phyloP scores from a whole-genome alignment of 2,329 filamentous ascomycete species.

The Colletotrichum theobromicola region DNA sequence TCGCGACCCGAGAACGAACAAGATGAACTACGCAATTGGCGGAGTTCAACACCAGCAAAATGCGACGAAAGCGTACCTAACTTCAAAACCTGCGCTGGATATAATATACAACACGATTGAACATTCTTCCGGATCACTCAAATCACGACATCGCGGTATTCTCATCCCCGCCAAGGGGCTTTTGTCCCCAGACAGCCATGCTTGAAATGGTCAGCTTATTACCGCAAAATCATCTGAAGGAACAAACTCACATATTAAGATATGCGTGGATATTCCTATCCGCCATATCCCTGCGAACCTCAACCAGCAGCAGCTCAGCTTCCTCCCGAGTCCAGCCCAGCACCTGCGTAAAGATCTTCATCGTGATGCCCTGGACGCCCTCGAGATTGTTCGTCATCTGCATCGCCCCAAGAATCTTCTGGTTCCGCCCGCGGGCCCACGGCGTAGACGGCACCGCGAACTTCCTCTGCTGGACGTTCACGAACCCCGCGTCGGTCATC shows the following conservation, averaged over 20 bases:
- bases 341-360: slow-evolving; percentile 33
- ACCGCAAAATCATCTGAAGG: background rate
- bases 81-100: background rate
- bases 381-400: slow-evolving; percentile 38
- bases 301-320: slow-evolving; percentile 33
- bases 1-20: background rate
- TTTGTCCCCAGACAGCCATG: slow-evolving; percentile 10
- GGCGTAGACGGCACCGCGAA: slow-evolving; percentile 37
- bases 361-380: slow-evolving; percentile 34
- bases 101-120: background rate
- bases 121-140: background rate
- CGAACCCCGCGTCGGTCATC: slow-evolving; percentile 40
- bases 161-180: background rate
- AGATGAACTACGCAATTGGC: background rate
- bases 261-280: slow-evolving; percentile 36
- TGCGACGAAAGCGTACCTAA: background rate
- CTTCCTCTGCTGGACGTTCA: slow-evolving; percentile 33
- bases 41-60: background rate
- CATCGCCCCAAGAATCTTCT: slow-evolving; percentile 40
- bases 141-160: background rate
- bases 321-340: slow-evolving; percentile 34
- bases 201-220: background rate
- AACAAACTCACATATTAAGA: slow-evolving; percentile 29
- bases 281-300: slow-evolving; percentile 33
- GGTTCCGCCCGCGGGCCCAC: slow-evolving; percentile 39